Evolutionary conservation across 345 rosid genomes (phyloP).

Genomic region (Punica granatum): DNA sequence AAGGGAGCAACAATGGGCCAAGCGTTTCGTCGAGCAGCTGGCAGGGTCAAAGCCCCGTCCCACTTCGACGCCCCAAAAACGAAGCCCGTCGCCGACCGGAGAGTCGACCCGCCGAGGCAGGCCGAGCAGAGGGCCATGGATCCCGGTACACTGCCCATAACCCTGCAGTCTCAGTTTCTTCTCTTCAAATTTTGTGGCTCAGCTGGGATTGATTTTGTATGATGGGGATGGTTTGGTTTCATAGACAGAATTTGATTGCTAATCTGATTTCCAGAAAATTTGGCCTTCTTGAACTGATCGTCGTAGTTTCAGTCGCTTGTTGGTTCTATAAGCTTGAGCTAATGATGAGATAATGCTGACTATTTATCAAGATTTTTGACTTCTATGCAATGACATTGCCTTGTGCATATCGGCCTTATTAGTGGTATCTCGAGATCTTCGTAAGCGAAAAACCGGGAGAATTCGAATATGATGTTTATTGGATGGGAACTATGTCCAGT

Average conservation of each 20-base stretch:
- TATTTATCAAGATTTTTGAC: background rate
- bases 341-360: background rate
- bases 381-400: background rate
- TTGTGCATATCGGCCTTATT: background rate
- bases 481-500: background rate
- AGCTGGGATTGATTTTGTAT: background rate
- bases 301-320: background rate
- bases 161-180: background rate
- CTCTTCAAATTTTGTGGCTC: background rate
- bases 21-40: constrained; percentile 98
- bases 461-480: background rate
- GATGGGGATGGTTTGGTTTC: background rate
- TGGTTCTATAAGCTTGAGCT: background rate
- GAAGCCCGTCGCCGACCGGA: constrained; percentile 23
- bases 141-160: background rate
- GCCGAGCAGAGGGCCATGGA: constrained; percentile 21
- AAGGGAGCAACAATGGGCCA: constrained; percentile 56
- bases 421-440: background rate
- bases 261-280: background rate
- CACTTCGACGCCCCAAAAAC: constrained; percentile 27
- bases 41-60: constrained; percentile 38
- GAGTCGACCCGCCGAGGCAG: constrained; percentile 17
- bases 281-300: background rate
- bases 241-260: background rate
- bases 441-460: background rate